phyloP scores from a whole-genome alignment of 1,284 basidiomycete species.

The Moesziomyces globuligerus region DNA sequence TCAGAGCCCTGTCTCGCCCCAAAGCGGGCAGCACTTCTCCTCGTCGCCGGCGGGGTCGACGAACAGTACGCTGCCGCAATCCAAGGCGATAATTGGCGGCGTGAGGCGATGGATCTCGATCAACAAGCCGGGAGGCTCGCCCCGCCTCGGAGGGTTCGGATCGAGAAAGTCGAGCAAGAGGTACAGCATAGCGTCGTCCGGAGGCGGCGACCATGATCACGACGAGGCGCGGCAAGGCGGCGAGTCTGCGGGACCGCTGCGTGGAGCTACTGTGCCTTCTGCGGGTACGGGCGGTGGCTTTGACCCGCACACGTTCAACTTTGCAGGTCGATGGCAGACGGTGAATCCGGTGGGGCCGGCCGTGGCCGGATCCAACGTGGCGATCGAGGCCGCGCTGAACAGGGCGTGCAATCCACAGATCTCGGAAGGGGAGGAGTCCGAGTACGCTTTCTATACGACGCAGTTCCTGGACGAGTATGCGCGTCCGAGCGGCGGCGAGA shows the following conservation, averaged over 20 bases:
- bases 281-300: slow-evolving; percentile 14
- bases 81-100: slow-evolving; percentile 55
- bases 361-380: slow-evolving; percentile 30
- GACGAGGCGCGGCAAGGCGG: slow-evolving; percentile 4
- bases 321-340: slow-evolving; percentile 46
- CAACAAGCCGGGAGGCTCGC: slow-evolving; percentile 37
- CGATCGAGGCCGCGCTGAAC: slow-evolving; percentile 38
- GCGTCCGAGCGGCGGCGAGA: slow-evolving; percentile 13
- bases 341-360: slow-evolving; percentile 23
- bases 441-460: slow-evolving; percentile 48
- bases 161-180: slow-evolving; percentile 24
- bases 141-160: slow-evolving; percentile 7
- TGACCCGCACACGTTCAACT: slow-evolving; percentile 45
- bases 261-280: neutral
- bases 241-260: slow-evolving; percentile 5
- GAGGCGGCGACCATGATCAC: slow-evolving; percentile 15
- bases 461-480: slow-evolving; percentile 42
- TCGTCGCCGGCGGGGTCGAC: slow-evolving; percentile 12
- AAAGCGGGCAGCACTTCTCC: slow-evolving; percentile 5
- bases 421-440: slow-evolving; percentile 36
- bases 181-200: slow-evolving; percentile 28
- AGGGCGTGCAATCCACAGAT: slow-evolving; percentile 45
- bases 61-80: slow-evolving; percentile 18
- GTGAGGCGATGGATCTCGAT: slow-evolving; percentile 58
- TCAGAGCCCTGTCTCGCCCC: slow-evolving; percentile 26